These are phyloP conservation scores for Jacaranda mimosifolia DNA, from an alignment of 257 asterid genomes.

Conservation along the genomic window DNA sequence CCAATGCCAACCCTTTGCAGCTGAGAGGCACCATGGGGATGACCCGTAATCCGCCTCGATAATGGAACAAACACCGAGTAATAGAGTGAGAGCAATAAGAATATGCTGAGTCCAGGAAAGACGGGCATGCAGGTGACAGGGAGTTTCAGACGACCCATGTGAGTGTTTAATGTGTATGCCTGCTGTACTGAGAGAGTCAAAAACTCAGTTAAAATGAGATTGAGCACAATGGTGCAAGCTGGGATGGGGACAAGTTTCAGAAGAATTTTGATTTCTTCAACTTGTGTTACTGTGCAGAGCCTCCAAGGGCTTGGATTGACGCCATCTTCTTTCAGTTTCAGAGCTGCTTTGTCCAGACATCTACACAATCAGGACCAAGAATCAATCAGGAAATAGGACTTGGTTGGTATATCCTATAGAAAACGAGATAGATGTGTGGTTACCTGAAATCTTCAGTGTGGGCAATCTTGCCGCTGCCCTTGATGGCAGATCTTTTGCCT, in stretches of 20 bases:
- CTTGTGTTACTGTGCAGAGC: slow-evolving; percentile 98
- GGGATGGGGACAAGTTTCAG: slow-evolving; percentile 80
- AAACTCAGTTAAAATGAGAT: slow-evolving; percentile 77
- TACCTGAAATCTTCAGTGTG: slow-evolving; percentile 95
- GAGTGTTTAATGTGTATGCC: slow-evolving; percentile 91
- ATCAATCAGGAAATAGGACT: slow-evolving; percentile 18
- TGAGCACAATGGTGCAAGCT: slow-evolving; percentile 88
- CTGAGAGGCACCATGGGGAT: slow-evolving; percentile 98
- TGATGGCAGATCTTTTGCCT: slow-evolving; percentile 87
- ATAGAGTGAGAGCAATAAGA: slow-evolving; percentile 83
- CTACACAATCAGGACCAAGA: slow-evolving; percentile 36
- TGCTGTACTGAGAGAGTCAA: slow-evolving; percentile 95
- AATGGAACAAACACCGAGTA: slow-evolving; percentile 88
- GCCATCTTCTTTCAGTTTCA: slow-evolving; percentile 86
- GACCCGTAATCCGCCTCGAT: slow-evolving; percentile 85
- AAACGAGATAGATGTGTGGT: not conserved
- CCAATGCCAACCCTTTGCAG: slow-evolving; percentile 98
- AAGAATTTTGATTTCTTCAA: slow-evolving; percentile 93
- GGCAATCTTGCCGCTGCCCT: slow-evolving; percentile 87
- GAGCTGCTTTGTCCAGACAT: slow-evolving; percentile 96
- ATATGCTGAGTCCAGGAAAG: slow-evolving; percentile 95
- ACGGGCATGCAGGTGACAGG: slow-evolving; percentile 99
- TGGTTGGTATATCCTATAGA: not conserved
- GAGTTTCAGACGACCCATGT: slow-evolving; percentile 82
- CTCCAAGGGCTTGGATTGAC: slow-evolving; percentile 77